Conservation (phyloP, 1,139 yeast species). For the Debaryomyces singareniensis region DNA sequence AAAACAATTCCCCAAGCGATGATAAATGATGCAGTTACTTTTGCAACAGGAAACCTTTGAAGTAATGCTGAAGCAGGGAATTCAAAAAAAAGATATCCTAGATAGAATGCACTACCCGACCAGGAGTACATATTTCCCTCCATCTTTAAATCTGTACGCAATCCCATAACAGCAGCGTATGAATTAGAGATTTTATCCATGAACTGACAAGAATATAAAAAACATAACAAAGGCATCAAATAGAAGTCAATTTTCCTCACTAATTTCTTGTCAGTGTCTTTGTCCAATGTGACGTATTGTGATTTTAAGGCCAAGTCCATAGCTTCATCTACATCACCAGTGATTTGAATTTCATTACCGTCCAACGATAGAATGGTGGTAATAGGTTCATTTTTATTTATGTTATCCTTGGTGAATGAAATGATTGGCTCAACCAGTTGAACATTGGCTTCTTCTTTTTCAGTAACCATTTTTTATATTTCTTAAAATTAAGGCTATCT, state of each 20-base stretch:
- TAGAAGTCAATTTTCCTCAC: constrained; percentile 2
- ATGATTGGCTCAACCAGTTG: constrained; percentile 1
- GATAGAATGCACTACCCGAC: constrained; percentile 46
- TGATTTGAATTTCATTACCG: constrained; percentile 20
- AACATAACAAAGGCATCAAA: constrained; percentile 14
- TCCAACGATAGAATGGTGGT: constrained; percentile 19
- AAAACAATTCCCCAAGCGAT: constrained; percentile 44
- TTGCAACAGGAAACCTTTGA: constrained; percentile 39
- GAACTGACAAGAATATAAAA: constrained; percentile 47
- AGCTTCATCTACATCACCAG: constrained; percentile 30
- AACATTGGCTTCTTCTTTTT: too few species aligned
- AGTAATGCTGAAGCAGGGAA: constrained; percentile 32
- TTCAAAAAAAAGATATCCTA: constrained; percentile 40
- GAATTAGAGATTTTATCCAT: constrained; percentile 56
- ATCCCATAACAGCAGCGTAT: constrained; percentile 53
- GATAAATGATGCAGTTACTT: constrained; percentile 26
- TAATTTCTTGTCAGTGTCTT: constrained; percentile 7
- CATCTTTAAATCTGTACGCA: constrained; percentile 38
- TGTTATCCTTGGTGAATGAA: constrained; percentile 4
- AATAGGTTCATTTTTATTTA: constrained; percentile 13
- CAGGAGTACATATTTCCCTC: constrained; percentile 42
- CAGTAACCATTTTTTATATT: too few species aligned
- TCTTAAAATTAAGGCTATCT: too few species aligned
- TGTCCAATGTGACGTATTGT: constrained; percentile 6
- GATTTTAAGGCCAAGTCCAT: constrained; percentile 13